Evolutionary conservation across 805 yeast genomes (phyloP), one percentile per base, ranked within the genome.

Genomic region (Myxozyma sirexii): DNA sequence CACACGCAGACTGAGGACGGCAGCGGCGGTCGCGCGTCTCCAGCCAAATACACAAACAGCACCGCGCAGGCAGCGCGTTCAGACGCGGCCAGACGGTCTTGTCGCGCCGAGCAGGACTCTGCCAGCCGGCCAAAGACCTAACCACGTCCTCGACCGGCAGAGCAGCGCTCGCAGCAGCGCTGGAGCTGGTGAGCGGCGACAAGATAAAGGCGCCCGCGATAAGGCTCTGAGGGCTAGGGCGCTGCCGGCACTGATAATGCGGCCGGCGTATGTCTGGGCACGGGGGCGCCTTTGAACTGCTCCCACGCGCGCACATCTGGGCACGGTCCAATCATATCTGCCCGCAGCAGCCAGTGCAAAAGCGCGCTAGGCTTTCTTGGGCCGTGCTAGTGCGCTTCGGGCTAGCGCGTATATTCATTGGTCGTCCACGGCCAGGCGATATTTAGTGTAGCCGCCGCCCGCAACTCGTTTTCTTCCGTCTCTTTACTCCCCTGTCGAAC

Each of bases 361-460:
- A 7, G 19, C 15, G 37, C 42, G 51, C 58, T 53, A 50, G 38
- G 17, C 58, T 15, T n/a, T 15, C 23, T 43, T 15, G 27, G 51
- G 50, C 21, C 6, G 43, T 29, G 38, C 59, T 59, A 59, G 54
- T 17, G 12, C 62, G 50, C 15, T 24, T 47, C 42, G 23, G 35
- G 59, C 41, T 54, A 59, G 62, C 51, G 51, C 52, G 17, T 8
- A 38, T 17, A n/a, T 15, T 23, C 31, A 37, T 35, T 42, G 56
- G 44, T 31, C 60, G 60, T 56, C 44, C 41, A 39, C 46, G 26
- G 45, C 21, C 50, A 4, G 37, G 35, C 50, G 64, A 57, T 60
- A 60, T 60, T 60, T 56, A 60, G 54, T 56, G 44, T 41, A 23
- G 45, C 46, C 51, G n/a, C 42, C 54, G 59, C 60, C 61, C 63